Evolutionary conservation across 768 basidiomycete genomes (phyloP).

Genomic region (Lentinula boryana): DNA sequence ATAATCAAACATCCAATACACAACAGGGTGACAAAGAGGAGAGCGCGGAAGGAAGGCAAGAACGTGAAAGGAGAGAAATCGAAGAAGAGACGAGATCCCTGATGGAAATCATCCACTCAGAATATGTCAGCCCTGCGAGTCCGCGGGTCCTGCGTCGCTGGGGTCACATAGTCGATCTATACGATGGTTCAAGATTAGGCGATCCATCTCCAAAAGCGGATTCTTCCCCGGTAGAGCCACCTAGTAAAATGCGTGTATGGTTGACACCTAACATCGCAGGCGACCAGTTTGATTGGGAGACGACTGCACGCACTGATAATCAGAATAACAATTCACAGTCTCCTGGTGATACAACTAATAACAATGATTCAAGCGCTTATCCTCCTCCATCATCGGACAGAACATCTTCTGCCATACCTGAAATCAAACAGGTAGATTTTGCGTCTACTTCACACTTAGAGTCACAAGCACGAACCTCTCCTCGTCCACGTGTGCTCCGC

Average conservation of each 20-base stretch:
- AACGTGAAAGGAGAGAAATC: conserved; percentile 7
- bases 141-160: conserved; percentile 31
- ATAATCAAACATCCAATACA: not conserved
- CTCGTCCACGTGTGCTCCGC: not conserved
- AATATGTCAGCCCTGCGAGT: conserved; percentile 35
- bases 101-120: conserved; percentile 31
- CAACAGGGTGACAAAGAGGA: conserved; percentile 20
- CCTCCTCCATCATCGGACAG: not conserved
- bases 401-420: not conserved
- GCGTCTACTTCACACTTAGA: not conserved
- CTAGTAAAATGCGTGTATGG: not conserved
- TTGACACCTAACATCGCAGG: conserved; percentile 3
- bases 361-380: not conserved
- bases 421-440: not conserved
- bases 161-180: conserved; percentile 29
- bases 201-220: not conserved
- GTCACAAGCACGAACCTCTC: not conserved
- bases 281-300: not conserved
- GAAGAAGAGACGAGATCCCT: conserved; percentile 25
- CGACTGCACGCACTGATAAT: not conserved
- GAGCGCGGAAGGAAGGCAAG: conserved; percentile 17
- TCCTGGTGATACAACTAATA: not conserved
- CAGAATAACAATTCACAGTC: not conserved
- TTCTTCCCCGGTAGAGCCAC: not conserved
- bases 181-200: conserved; percentile 17